Base-by-base conservation (phyloP, 805 yeast species). In the Sugiyamaella floridensis region DNA sequence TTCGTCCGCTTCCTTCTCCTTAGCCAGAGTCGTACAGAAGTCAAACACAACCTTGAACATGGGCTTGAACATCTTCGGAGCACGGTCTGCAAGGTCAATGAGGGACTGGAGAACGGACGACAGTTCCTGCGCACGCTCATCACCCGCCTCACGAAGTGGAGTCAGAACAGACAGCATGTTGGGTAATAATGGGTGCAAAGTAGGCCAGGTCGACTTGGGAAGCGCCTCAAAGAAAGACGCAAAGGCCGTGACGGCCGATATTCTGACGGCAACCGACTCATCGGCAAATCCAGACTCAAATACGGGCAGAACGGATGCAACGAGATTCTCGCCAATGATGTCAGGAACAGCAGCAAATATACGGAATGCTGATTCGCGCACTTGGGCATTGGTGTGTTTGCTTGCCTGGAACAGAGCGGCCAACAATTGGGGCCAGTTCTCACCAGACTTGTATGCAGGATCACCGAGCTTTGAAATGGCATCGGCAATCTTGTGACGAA, bases 401-500 rank as follows among this genome's bases (percentile, higher is more conserved):
- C 83, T 71, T 10, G 93, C 89, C 60, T 79, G 80, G 56, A 88
- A 79, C 41, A 92, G 73, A 0, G 89, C 81, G 49, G 86, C 89
- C 40, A 89, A 70, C 40, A 93, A 77, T 43, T 87, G 90, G 14
- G 83, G 80, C 99, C 99, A 92, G 46, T 73, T 67, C 12, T 79
- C 83, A 54, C 53, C 51, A 28, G 54, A 51, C 52, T 26, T 56
- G 47, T 40, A 22, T 7, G 56, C 58, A 46, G 74, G 77, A 62
- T 83, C 82, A 1, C 97, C 95, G 45, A 92, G 80, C 69, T 90
- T 98, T 0, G 97, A 87, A 47, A 93, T 85, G 8, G 96, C 95
- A 73, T 93, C 99, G 1, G 97, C 83, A 47, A 93, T 73, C 65
- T 92, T 93, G 68, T 92, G 97, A 66, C 97, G 82, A 32, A 89